A percentile compares a stretch with the other conserved stretches of the same genome.
These are phyloP conservation scores for Candida railenensis DNA, from an alignment of 805 yeast genomes.

Conservation along the genomic window DNA sequence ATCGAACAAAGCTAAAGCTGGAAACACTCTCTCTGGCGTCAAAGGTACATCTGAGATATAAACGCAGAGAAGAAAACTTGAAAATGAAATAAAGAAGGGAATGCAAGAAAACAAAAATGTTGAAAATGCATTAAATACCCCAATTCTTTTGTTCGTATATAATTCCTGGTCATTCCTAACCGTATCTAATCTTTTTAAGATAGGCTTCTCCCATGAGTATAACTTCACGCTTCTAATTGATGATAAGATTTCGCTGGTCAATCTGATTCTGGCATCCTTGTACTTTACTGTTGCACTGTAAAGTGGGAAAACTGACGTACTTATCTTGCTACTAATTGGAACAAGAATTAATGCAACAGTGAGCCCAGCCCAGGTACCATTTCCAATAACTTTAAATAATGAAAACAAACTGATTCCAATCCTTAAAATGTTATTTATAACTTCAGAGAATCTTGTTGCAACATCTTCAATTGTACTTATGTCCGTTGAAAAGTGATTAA, in stretches of 20 bases:
- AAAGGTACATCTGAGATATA: conserved; percentile 21
- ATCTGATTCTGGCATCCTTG: conserved; percentile 36
- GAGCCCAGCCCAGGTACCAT: conserved; percentile 37
- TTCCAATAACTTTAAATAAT: conserved; percentile 32
- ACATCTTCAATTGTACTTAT: conserved; percentile 15
- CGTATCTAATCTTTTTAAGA: conserved; percentile 29
- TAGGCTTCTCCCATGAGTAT: conserved; percentile 43
- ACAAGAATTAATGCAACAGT: conserved; percentile 28
- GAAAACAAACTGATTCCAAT: conserved; percentile 26
- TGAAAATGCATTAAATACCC: conserved; percentile 31
- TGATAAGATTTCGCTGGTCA: conserved; percentile 37
- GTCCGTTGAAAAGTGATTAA: conserved; percentile 33
- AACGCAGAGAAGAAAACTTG: conserved; percentile 30
- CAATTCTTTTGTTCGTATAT: conserved; percentile 24
- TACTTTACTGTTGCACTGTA: conserved; percentile 29
- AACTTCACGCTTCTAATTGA: conserved; percentile 39
- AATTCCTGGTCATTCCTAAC: conserved; percentile 38
- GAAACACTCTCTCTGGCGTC: conserved; percentile 38
- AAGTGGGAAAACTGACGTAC: conserved; percentile 22
- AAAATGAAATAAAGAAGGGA: conserved; percentile 35
- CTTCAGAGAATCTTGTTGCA: conserved; percentile 16
- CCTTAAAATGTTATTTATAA: conserved; percentile 23
- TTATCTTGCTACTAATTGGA: conserved; percentile 28
- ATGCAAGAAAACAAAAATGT: conserved; percentile 37
- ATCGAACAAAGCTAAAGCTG: conserved; percentile 38